Percentiles rank a stretch among this genome's conserved stretches.
These are phyloP conservation scores for Ophiostoma sp. DNA, from an alignment of 2,329 filamentous ascomycete genomes.

Conservation along the genomic window DNA sequence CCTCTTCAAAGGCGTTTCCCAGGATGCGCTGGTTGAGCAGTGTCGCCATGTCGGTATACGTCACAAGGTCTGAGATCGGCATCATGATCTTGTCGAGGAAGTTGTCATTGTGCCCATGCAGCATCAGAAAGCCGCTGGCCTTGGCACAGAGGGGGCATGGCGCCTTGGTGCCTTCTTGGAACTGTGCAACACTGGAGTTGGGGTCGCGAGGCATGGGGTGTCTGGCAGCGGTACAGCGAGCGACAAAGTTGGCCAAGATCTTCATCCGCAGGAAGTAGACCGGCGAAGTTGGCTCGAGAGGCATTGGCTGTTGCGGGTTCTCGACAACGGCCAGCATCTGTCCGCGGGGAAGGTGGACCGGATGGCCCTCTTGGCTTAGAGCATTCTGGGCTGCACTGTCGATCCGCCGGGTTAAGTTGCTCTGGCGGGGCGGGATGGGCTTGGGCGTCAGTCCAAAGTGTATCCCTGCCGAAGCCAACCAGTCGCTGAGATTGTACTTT, in stretches of 20 bases:
- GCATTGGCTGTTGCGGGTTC: not conserved
- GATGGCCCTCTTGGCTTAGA: not conserved
- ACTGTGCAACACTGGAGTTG: not conserved
- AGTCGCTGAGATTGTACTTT: not conserved
- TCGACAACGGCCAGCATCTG: not conserved
- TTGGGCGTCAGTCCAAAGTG: not conserved
- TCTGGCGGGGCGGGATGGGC: not conserved
- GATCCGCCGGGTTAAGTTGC: not conserved
- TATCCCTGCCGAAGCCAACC: not conserved
- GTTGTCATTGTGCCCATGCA: not conserved
- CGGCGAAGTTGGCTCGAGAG: constrained; percentile 2
- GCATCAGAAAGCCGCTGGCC: not conserved
- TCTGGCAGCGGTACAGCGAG: not conserved
- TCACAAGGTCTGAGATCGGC: not conserved
- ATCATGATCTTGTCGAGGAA: not conserved
- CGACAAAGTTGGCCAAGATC: not conserved
- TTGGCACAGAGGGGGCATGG: not conserved
- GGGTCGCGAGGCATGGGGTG: not conserved
- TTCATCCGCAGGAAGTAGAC: not conserved
- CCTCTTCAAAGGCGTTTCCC: not conserved
- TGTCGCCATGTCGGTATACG: not conserved
- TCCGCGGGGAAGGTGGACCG: not conserved
- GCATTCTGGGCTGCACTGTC: not conserved
- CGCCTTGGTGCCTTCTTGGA: not conserved
- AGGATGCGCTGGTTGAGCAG: not conserved